phyloP scores from a whole-genome alignment of 164 flowering plant species.

The Cinnamomum chago region DNA sequence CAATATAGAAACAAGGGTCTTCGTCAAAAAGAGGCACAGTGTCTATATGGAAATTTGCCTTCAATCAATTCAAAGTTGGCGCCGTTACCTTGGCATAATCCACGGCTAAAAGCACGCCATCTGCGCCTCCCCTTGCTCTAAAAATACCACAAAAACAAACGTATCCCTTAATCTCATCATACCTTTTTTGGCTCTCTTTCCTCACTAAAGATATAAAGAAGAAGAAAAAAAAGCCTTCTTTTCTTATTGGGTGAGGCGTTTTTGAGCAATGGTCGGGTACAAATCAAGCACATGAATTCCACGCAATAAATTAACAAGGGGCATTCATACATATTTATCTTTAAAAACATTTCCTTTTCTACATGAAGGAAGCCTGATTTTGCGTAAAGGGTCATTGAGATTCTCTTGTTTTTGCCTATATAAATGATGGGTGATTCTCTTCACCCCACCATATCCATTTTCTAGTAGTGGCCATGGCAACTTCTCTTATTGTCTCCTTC shows the following conservation, averaged over 20 bases:
- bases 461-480: slow-evolving; percentile 9
- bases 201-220: neutral
- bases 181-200: neutral
- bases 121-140: slow-evolving; percentile 5
- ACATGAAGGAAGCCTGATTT: slow-evolving; percentile 17
- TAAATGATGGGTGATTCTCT: neutral
- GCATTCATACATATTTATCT: neutral
- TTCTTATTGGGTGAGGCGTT: slow-evolving; percentile 6
- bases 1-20: no score
- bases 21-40: no score
- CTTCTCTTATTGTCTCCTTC: slow-evolving; percentile 10
- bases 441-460: neutral
- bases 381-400: slow-evolving; percentile 9
- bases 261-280: slow-evolving; percentile 16
- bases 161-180: slow-evolving; percentile 11
- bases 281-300: slow-evolving; percentile 4
- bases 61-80: slow-evolving; percentile 6
- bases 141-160: slow-evolving; percentile 2
- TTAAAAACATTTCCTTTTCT: neutral
- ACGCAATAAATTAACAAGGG: neutral
- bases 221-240: neutral
- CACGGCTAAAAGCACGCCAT: slow-evolving; percentile 18
- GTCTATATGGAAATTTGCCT: no score
- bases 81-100: slow-evolving; percentile 23
- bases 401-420: slow-evolving; percentile 5